phyloP scores from a whole-genome alignment of 2,329 filamentous ascomycete species.

The Diaporthe nobilis region DNA sequence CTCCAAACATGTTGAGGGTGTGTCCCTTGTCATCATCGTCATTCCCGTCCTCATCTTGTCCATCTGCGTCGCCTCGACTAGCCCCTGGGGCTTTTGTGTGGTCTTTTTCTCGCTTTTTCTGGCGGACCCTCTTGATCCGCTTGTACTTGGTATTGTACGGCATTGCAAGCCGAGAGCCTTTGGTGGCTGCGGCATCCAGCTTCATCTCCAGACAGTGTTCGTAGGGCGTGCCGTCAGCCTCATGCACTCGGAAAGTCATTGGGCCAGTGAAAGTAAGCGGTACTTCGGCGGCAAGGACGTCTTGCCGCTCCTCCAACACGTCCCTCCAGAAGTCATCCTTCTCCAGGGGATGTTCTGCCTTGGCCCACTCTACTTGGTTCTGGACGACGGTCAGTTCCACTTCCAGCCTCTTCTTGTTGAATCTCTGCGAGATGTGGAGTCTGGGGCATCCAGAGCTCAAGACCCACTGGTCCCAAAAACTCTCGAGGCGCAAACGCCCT shows the following conservation, averaged over 20 bases:
- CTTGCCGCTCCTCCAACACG: constrained; percentile 82
- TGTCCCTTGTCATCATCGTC: constrained; percentile 77
- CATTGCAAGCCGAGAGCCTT: constrained; percentile 86
- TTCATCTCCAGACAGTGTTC: constrained; percentile 98
- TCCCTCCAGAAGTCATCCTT: constrained; percentile 86
- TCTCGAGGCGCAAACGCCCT: constrained; percentile 86
- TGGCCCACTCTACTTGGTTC: constrained; percentile 72
- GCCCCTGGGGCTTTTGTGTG: constrained; percentile 72
- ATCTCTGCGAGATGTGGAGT: constrained; percentile 88
- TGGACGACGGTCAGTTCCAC: constrained; percentile 93
- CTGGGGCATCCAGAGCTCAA: constrained; percentile 88
- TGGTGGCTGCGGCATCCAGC: constrained; percentile 77
- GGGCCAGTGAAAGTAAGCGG: constrained; percentile 92
- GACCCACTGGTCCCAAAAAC: constrained; percentile 96
- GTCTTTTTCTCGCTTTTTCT: constrained; percentile 76
- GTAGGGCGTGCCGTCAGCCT: constrained; percentile 97
- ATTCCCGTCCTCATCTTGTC: constrained; percentile 67
- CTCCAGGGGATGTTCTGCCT: constrained; percentile 69
- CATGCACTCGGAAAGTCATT: constrained; percentile 98
- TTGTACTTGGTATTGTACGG: constrained; percentile 99
- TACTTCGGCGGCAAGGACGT: constrained; percentile 77
- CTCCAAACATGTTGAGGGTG: constrained; percentile 89
- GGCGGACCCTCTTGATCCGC: constrained; percentile 87
- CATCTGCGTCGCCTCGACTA: constrained; percentile 62
- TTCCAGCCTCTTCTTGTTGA: constrained; percentile 97